Evolutionary conservation across 805 yeast genomes (phyloP).

Genomic region (Gaillardinia entomophila): DNA sequence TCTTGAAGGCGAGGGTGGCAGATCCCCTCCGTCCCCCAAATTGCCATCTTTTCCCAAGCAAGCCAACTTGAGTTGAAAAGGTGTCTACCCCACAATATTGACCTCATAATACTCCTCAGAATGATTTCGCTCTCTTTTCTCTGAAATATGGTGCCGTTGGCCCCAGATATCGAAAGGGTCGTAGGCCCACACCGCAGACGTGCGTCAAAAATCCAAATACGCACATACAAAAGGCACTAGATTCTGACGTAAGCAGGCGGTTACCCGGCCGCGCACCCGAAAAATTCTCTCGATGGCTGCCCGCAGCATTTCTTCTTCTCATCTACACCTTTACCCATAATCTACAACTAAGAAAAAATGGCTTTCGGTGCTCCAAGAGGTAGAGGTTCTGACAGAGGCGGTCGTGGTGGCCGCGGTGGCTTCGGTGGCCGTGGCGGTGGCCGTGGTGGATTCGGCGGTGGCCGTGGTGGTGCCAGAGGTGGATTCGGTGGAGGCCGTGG

Average conservation of each 20-base stretch:
- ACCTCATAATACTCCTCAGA: no score
- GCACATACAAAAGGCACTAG: background rate
- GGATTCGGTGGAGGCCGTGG: constrained; percentile 24
- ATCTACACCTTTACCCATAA: background rate
- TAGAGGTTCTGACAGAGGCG: constrained; percentile 44
- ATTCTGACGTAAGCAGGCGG: background rate
- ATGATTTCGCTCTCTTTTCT: no score
- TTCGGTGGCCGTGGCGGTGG: constrained; percentile 46
- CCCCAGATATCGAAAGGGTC: no score
- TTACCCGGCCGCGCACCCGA: background rate
- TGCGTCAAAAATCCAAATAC: background rate
- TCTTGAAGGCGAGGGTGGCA: no score
- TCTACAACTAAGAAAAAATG: no score
- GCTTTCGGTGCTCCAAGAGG: constrained; percentile 56
- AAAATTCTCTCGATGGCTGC: background rate
- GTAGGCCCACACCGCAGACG: no score
- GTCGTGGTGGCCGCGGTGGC: constrained; percentile 36
- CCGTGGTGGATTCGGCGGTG: constrained; percentile 51
- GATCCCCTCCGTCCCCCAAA: no score
- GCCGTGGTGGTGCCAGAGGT: constrained; percentile 46
- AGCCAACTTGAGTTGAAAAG: no score
- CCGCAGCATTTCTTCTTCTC: background rate
- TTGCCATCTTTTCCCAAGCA: no score
- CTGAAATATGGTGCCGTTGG: no score
- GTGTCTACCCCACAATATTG: no score